These are phyloP conservation scores for Botryotinia convoluta DNA, from an alignment of 2,329 filamentous ascomycete genomes.

Conservation along the genomic window DNA sequence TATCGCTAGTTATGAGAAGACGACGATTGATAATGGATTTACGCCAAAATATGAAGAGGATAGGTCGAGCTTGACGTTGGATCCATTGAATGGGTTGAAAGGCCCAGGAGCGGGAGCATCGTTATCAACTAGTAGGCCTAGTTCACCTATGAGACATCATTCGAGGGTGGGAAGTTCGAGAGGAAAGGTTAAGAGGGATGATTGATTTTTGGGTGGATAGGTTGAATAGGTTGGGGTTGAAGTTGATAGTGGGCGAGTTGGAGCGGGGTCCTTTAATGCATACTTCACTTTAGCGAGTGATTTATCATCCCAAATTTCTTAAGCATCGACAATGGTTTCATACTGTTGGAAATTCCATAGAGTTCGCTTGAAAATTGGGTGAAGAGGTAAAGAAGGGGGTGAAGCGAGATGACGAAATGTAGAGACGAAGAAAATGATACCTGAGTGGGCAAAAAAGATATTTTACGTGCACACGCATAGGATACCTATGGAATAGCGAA, in stretches of 20 bases:
- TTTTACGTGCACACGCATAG: slow-evolving; percentile 16
- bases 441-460: slow-evolving; percentile 1
- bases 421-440: slow-evolving; percentile 8
- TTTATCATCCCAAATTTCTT: not conserved
- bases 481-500: slow-evolving; percentile 5
- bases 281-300: not conserved
- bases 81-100: slow-evolving; percentile 37
- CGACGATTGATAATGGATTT: slow-evolving; percentile 39
- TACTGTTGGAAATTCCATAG: not conserved
- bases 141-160: slow-evolving; percentile 47
- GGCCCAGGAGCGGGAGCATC: slow-evolving; percentile 40
- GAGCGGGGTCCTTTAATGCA: not conserved
- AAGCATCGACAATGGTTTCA: not conserved
- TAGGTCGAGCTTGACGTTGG: slow-evolving; percentile 34
- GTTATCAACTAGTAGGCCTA: slow-evolving; percentile 52
- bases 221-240: not conserved
- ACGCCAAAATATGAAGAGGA: slow-evolving; percentile 37
- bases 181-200: slow-evolving; percentile 41
- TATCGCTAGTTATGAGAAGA: slow-evolving; percentile 75
- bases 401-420: not conserved
- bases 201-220: slow-evolving; percentile 30
- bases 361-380: not conserved
- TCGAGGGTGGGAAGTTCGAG: slow-evolving; percentile 42
- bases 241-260: not conserved
- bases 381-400: not conserved